phyloP scores from a whole-genome alignment of 129 eudicot genomes.

The Kitagawia praeruptora region DNA sequence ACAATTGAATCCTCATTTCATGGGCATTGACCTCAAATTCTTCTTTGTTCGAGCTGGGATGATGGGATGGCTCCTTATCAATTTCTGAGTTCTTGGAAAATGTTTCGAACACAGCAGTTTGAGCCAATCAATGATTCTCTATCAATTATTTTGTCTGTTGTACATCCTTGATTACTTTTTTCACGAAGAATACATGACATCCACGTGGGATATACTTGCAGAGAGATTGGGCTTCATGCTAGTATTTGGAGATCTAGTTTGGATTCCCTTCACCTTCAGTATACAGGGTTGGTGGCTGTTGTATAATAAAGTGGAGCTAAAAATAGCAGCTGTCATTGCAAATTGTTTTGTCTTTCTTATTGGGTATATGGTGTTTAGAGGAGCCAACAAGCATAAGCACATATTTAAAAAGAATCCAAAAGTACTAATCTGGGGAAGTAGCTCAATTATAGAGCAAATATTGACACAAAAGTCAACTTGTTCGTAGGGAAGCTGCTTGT shows the following conservation, averaged over 20 bases:
- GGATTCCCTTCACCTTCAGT: conserved; percentile 98
- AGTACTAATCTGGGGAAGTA: conserved; percentile 83
- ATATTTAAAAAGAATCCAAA: conserved; percentile 83
- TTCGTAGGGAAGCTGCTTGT: conserved; percentile 95
- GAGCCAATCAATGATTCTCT: no score
- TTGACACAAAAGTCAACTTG: no score
- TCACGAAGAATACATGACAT: no score
- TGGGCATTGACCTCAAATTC: no score
- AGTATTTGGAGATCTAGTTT: conserved; percentile 94
- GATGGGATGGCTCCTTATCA: no score
- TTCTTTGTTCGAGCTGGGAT: no score
- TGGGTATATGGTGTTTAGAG: conserved; percentile 89
- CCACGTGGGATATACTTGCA: conserved; percentile 98
- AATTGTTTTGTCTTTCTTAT: conserved; percentile 67
- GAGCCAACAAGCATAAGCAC: conserved; percentile 95
- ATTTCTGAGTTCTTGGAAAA: no score
- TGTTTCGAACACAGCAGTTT: no score
- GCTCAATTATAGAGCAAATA: no score
- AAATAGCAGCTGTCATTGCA: conserved; percentile 67
- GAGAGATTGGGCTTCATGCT: conserved; percentile 98
- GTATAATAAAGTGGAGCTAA: conserved; percentile 59
- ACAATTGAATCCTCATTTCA: no score
- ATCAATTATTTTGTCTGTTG: no score
- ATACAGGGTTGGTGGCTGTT: conserved; percentile 99
- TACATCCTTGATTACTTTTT: no score